Evolutionary conservation across 2,329 filamentous ascomycete genomes (phyloP).

Genomic region (Ramichloridium luteum): DNA sequence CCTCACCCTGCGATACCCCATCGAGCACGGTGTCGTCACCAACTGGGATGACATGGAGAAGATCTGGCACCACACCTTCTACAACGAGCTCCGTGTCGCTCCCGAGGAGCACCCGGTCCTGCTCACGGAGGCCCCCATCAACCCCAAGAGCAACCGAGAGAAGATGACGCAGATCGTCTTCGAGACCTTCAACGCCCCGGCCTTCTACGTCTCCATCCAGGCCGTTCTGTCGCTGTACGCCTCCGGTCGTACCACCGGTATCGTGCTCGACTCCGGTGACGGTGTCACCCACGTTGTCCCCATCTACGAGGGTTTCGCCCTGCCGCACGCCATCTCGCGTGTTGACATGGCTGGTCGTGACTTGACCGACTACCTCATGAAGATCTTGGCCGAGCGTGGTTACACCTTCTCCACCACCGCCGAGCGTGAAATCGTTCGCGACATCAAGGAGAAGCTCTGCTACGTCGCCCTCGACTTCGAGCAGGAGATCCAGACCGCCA

Average conservation of each 20-base stretch:
- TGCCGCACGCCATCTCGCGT: constrained; percentile 99
- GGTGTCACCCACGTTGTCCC: constrained; percentile 99
- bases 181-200: constrained; percentile 99
- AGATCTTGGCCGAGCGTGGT: constrained; percentile 98
- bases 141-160: constrained; percentile 99
- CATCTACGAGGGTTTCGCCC: constrained; percentile 99
- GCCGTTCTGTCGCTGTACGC: constrained; percentile 98
- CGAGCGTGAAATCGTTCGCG: constrained; percentile 99
- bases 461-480: constrained; percentile 99
- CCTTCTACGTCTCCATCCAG: constrained; percentile 99
- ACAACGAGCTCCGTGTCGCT: constrained; percentile 99
- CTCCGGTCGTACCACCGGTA: constrained; percentile 99
- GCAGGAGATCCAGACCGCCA: constrained; percentile 99
- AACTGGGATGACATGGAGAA: constrained; percentile 99
- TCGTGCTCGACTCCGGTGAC: constrained; percentile 98
- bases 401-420: constrained; percentile 99
- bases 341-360: constrained; percentile 99
- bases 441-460: constrained; percentile 99
- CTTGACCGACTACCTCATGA: constrained; percentile 99
- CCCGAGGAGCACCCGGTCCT: constrained; percentile 99
- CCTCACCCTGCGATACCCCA: constrained; percentile 97
- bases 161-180: constrained; percentile 99
- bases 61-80: constrained; percentile 99
- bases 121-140: constrained; percentile 98
- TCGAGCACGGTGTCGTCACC: constrained; percentile 99